phyloP scores from a whole-genome alignment of 2,329 filamentous ascomycete genomes.

The Clonostachys rosea region DNA sequence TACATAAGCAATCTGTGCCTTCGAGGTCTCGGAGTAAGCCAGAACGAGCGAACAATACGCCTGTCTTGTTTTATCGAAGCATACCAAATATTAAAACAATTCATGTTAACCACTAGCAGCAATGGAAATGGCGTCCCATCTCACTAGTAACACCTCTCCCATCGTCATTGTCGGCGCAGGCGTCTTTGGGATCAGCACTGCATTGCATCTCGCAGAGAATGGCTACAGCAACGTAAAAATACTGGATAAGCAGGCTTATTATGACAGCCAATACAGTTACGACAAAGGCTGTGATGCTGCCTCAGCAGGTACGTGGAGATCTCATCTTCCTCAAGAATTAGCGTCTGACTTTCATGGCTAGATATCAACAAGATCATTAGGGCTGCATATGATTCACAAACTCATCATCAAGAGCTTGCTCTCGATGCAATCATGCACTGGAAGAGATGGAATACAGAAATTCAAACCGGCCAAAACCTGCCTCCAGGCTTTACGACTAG shows the following conservation, averaged over 20 bases:
- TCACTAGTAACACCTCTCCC: constrained; percentile 1
- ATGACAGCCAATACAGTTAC: constrained; percentile 31
- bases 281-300: constrained; percentile 33
- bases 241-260: constrained; percentile 39
- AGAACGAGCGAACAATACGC: no score
- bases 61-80: no score
- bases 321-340: neutral
- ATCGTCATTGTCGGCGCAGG: constrained; percentile 14
- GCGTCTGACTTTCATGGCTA: constrained; percentile 1
- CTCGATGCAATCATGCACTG: constrained; percentile 33
- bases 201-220: constrained; percentile 19
- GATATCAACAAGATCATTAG: constrained; percentile 33
- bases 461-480: constrained; percentile 17
- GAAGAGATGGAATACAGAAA: constrained; percentile 37
- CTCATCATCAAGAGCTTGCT: constrained; percentile 39
- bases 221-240: constrained; percentile 42
- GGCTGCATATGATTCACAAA: constrained; percentile 30
- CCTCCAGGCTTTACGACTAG: constrained; percentile 26
- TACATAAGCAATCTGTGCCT: no score
- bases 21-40: no score
- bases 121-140: neutral
- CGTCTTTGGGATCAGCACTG: constrained; percentile 29
- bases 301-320: constrained; percentile 24
- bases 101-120: no score
- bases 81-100: no score